phyloP scores from a whole-genome alignment of 2,329 filamentous ascomycete genomes.

The Septoria petroselini region DNA sequence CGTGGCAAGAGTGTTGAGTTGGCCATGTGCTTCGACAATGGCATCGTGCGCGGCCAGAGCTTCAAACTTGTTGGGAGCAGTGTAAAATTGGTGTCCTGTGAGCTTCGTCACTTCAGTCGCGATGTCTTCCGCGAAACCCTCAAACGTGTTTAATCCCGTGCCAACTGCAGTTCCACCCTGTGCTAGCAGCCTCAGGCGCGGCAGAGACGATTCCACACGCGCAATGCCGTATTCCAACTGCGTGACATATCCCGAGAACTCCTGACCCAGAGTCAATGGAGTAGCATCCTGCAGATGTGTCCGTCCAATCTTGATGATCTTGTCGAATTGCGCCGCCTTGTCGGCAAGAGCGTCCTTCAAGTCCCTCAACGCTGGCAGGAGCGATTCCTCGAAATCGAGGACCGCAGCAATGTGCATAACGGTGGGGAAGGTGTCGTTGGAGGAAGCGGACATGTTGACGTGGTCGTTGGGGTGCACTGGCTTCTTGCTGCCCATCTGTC shows the following conservation, averaged over 20 bases:
- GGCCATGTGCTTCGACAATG: slow-evolving; percentile 88
- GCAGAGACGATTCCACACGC: slow-evolving; percentile 77
- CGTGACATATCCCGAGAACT: slow-evolving; percentile 95
- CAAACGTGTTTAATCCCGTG: slow-evolving; percentile 95
- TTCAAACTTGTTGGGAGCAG: slow-evolving; percentile 98
- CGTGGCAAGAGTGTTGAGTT: slow-evolving; percentile 85
- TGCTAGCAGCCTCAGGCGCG: slow-evolving; percentile 79
- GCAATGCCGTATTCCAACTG: slow-evolving; percentile 89
- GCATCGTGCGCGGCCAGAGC: slow-evolving; percentile 93
- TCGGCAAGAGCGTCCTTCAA: slow-evolving; percentile 79
- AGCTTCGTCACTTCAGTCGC: slow-evolving; percentile 87
- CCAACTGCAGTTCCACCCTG: slow-evolving; percentile 97
- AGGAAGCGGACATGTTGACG: slow-evolving; percentile 98
- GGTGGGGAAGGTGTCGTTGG: slow-evolving; percentile 98
- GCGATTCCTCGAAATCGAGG: slow-evolving; percentile 80
- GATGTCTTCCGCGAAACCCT: slow-evolving; percentile 91
- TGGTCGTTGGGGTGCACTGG: slow-evolving; percentile 99
- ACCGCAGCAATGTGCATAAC: slow-evolving; percentile 99
- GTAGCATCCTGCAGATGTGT: slow-evolving; percentile 98
- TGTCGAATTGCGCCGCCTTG: slow-evolving; percentile 85
- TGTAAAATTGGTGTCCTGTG: slow-evolving; percentile 90
- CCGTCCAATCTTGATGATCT: slow-evolving; percentile 98
- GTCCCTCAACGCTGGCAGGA: slow-evolving; percentile 77
- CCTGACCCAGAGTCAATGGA: slow-evolving; percentile 89
- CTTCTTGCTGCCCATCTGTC: slow-evolving; percentile 93